Conservation (phyloP, 805 yeast genomes). For the Deakozyma indianensis region DNA sequence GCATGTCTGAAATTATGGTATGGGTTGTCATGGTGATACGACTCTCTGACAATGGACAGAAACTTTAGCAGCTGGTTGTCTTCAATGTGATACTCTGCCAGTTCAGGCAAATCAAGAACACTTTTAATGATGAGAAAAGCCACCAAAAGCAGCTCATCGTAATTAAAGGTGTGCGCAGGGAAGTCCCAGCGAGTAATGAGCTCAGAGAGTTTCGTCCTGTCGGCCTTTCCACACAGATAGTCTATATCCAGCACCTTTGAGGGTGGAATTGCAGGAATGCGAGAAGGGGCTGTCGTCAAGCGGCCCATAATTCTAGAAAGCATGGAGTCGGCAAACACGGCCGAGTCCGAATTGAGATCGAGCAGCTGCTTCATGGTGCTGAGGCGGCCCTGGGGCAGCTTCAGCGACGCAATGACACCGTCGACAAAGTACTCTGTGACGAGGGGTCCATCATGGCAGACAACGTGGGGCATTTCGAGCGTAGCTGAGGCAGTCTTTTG, state of each 20-base stretch:
- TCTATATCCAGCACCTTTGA: neutral
- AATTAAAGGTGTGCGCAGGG: constrained; percentile 48
- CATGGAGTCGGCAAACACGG: neutral
- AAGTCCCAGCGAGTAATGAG: constrained; percentile 39
- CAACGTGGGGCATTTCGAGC: neutral
- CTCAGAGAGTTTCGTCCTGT: neutral
- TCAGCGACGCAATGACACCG: neutral
- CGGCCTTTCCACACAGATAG: neutral
- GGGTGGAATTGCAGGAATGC: neutral
- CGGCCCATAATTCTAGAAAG: neutral
- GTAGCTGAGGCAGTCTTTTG: neutral
- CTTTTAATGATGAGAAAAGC: constrained; percentile 40
- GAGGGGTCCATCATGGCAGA: neutral
- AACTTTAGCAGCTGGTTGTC: constrained; percentile 42
- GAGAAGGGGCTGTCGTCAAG: neutral
- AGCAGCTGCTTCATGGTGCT: neutral
- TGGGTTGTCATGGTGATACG: constrained; percentile 73
- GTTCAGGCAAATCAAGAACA: constrained; percentile 18
- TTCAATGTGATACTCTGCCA: constrained; percentile 10
- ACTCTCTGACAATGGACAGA: constrained; percentile 54
- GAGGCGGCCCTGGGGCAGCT: neutral
- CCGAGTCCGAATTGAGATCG: neutral
- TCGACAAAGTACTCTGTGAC: neutral
- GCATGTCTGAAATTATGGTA: constrained; percentile 96
- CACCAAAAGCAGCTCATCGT: constrained; percentile 53